Conservation (phyloP, 257 asterid genomes). For the Verbena officinalis region DNA sequence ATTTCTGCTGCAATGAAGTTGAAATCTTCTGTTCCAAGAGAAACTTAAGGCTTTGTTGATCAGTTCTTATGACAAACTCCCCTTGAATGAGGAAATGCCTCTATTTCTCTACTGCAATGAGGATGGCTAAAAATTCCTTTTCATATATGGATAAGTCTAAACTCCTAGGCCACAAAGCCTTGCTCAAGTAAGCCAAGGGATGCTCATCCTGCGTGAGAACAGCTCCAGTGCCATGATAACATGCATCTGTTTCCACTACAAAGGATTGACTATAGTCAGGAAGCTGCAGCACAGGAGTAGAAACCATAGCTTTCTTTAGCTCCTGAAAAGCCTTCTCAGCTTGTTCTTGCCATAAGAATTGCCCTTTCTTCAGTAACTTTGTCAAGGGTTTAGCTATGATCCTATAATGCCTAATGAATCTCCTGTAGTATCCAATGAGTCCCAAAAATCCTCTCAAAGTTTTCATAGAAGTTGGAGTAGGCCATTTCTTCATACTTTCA, state of each 20-base stretch:
- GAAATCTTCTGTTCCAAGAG: not conserved
- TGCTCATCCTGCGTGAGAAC: not conserved
- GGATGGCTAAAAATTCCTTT: not conserved
- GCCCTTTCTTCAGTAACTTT: not conserved
- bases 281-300: not conserved
- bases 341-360: not conserved
- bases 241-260: not conserved
- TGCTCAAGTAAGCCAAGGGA: not conserved
- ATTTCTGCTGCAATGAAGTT: not conserved
- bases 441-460: not conserved
- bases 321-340: not conserved
- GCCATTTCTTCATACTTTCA: not conserved
- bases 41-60: not conserved
- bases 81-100: too few species aligned
- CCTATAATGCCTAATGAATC: not conserved
- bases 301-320: not conserved
- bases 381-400: not conserved
- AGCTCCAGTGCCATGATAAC: not conserved
- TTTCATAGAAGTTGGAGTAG: not conserved
- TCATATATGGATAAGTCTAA: too few species aligned
- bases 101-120: not conserved
- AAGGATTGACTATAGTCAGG: not conserved
- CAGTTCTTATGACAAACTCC: not conserved
- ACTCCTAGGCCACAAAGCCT: not conserved
- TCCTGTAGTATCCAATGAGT: not conserved